Conservation (phyloP, 306 rosid species). For the Pyrus bretschneideri region DNA sequence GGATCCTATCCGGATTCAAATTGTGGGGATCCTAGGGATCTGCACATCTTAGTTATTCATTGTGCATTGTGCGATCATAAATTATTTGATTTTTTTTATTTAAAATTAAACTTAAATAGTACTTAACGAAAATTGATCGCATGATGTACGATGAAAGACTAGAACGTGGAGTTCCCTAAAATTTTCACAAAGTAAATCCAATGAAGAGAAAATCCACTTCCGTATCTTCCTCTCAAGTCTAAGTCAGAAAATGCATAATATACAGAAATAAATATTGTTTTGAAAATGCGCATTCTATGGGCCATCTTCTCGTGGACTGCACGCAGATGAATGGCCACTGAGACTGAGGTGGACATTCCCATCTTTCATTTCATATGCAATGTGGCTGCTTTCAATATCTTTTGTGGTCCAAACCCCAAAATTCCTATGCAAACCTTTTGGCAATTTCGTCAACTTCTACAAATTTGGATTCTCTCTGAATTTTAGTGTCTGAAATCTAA, state of each 20-base stretch:
- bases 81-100: too few species aligned
- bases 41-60: too few species aligned
- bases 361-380: neutral
- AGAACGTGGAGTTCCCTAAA: too few species aligned
- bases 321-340: constrained; percentile 6
- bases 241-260: neutral
- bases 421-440: neutral
- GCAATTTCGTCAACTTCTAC: neutral
- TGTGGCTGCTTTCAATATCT: neutral
- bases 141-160: too few species aligned
- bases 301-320: constrained; percentile 35
- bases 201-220: too few species aligned
- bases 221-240: too few species aligned
- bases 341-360: constrained; percentile 11
- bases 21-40: too few species aligned
- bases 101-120: too few species aligned
- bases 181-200: too few species aligned
- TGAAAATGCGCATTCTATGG: neutral
- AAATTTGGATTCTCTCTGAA: too few species aligned
- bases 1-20: too few species aligned
- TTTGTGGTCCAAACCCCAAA: constrained; percentile 10
- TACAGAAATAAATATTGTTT: neutral
- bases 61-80: fast-evolving
- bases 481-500: too few species aligned
- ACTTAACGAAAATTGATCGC: fast-evolving